phyloP scores from a whole-genome alignment of 768 basidiomycete species.

The Trametes punicea region DNA sequence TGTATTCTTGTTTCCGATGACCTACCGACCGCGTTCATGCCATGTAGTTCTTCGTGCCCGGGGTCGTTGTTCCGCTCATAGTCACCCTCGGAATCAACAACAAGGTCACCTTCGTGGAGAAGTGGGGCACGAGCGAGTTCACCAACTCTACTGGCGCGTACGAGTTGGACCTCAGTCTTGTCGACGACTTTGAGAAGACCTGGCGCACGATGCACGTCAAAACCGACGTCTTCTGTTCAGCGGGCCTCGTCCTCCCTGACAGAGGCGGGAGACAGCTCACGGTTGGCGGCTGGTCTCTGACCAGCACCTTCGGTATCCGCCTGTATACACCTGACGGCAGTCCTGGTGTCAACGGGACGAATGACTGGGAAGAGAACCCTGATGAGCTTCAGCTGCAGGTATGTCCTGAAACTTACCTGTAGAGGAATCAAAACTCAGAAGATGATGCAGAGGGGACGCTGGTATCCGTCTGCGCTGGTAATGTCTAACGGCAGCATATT shows the following conservation, averaged over 20 bases:
- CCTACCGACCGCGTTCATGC: background rate
- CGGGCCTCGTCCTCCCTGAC: constrained; percentile 69
- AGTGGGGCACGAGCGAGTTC: constrained; percentile 59
- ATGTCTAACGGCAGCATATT: constrained; percentile 72
- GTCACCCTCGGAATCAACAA: constrained; percentile 77
- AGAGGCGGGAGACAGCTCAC: constrained; percentile 64
- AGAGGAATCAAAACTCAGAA: background rate
- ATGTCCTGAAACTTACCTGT: constrained; percentile 8
- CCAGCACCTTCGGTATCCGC: constrained; percentile 70
- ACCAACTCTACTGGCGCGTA: constrained; percentile 73
- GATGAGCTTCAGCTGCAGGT: constrained; percentile 60
- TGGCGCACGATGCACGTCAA: constrained; percentile 79
- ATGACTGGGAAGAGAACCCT: constrained; percentile 77
- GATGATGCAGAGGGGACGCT: constrained; percentile 49
- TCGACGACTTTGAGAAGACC: constrained; percentile 39
- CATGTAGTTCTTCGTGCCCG: constrained; percentile 44
- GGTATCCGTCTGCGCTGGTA: constrained; percentile 70
- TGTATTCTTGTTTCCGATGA: background rate
- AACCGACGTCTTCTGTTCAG: constrained; percentile 80
- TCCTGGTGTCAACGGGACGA: constrained; percentile 66
- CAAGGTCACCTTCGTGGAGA: constrained; percentile 80
- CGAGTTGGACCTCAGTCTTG: constrained; percentile 66
- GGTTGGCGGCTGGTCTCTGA: constrained; percentile 67
- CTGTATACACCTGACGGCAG: constrained; percentile 69
- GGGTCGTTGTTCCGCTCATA: constrained; percentile 69